Percentiles rank a stretch among this genome's conserved stretches.
These are phyloP conservation scores for Zasmidium angulare DNA, from an alignment of 2,329 filamentous ascomycete genomes.

Conservation along the genomic window DNA sequence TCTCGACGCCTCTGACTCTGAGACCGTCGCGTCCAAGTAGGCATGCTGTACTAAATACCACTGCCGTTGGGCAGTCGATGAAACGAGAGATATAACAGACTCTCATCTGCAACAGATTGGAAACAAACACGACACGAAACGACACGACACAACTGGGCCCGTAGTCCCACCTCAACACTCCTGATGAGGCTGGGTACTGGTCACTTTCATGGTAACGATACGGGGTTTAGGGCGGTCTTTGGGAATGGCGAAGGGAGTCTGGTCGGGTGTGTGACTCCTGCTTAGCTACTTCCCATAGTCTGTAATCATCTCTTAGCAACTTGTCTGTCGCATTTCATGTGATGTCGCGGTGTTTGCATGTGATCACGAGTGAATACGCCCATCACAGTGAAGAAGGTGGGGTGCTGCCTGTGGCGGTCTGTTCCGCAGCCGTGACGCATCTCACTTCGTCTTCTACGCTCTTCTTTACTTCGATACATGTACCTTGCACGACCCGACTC, in stretches of 20 bases:
- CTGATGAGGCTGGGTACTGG: neutral
- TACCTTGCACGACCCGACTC: neutral
- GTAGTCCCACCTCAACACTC: neutral
- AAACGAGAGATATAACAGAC: neutral
- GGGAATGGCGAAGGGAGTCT: slow-evolving; percentile 3
- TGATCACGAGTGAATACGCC: neutral
- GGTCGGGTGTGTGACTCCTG: neutral
- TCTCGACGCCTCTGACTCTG: slow-evolving; percentile 89
- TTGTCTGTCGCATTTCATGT: neutral
- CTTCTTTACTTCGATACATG: neutral
- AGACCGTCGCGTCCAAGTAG: slow-evolving; percentile 44
- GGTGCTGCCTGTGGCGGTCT: neutral
- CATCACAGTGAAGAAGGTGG: neutral
- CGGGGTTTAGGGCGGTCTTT: neutral
- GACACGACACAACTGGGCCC: slow-evolving; percentile 2
- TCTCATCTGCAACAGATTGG: slow-evolving; percentile 1
- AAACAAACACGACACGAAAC: slow-evolving; percentile 4
- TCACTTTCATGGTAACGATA: slow-evolving; percentile 5
- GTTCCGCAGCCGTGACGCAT: neutral
- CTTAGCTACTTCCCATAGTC: slow-evolving; percentile 4
- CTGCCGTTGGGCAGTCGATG: neutral
- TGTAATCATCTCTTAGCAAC: slow-evolving; percentile 2
- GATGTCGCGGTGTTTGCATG: neutral
- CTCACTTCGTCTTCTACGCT: neutral
- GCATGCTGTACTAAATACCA: neutral